A percentile compares a stretch with the other conserved stretches of the same genome.
phyloP scores from a whole-genome alignment of 768 basidiomycete species.

The Russula sp. region DNA sequence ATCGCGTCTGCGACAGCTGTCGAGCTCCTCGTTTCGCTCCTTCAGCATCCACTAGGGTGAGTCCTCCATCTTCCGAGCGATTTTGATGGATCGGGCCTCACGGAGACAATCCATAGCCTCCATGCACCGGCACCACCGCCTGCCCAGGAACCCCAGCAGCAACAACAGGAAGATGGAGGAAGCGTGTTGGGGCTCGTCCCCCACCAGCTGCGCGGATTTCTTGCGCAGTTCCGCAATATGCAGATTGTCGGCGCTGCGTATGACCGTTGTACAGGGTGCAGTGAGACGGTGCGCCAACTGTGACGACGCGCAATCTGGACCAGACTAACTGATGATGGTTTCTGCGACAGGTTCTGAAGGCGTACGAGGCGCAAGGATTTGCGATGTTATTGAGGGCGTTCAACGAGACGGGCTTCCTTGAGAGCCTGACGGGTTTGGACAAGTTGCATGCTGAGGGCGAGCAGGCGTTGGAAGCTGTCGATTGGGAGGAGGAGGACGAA shows the following conservation, averaged over 20 bases:
- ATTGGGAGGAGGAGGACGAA: conserved; percentile 43
- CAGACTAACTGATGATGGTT: neutral
- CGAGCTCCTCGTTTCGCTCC: conserved; percentile 79
- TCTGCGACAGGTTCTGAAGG: conserved; percentile 57
- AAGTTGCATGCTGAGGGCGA: conserved; percentile 50
- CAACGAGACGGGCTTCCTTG: conserved; percentile 78
- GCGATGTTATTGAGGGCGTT: conserved; percentile 74
- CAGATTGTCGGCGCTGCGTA: conserved; percentile 84
- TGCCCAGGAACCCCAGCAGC: conserved; percentile 28
- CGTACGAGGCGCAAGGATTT: conserved; percentile 78
- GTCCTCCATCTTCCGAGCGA: neutral
- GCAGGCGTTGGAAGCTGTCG: conserved; percentile 41
- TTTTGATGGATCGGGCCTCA: neutral
- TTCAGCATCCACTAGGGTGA: conserved; percentile 89
- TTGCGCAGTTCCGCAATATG: conserved; percentile 81
- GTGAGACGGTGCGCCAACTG: conserved; percentile 51
- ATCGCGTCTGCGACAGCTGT: conserved; percentile 91
- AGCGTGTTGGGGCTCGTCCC: conserved; percentile 84
- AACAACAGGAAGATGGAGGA: conserved; percentile 23
- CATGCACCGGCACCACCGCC: conserved; percentile 69
- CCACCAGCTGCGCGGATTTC: conserved; percentile 88
- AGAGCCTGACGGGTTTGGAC: conserved; percentile 50
- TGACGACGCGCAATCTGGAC: neutral
- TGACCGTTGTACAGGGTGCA: conserved; percentile 86
- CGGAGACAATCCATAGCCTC: conserved; percentile 32